A percentile compares a stretch with the other conserved stretches of the same genome.
phyloP scores from a whole-genome alignment of 225 moss, liverwort and hornwort species.

The Thuidium tamariscinum region DNA sequence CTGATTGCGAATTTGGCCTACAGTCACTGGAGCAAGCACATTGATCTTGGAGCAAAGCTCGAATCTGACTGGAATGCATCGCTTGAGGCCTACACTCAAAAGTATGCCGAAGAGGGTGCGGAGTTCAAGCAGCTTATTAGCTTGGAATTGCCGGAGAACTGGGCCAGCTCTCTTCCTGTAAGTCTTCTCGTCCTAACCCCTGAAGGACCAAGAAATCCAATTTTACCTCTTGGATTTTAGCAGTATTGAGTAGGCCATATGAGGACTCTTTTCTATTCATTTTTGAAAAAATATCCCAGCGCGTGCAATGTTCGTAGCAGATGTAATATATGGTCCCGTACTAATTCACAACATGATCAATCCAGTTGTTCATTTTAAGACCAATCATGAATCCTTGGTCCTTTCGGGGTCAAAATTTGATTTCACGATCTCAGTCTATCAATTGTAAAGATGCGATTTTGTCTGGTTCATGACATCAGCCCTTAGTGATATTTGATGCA shows the following conservation, averaged over 20 bases:
- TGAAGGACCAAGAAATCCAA: neutral
- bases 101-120: slow-evolving; percentile 68
- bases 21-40: slow-evolving; percentile 79
- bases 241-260: neutral
- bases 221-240: no score
- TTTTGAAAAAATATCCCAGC: neutral
- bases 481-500: neutral
- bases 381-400: neutral
- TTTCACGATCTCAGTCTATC: neutral
- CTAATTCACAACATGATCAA: no score
- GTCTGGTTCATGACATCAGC: neutral
- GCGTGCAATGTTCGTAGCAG: neutral
- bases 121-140: slow-evolving; percentile 81
- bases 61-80: slow-evolving; percentile 62
- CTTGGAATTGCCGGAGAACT: slow-evolving; percentile 42
- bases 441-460: no score
- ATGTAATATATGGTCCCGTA: neutral
- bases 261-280: neutral
- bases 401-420: neutral
- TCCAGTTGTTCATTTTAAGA: neutral
- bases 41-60: slow-evolving; percentile 36
- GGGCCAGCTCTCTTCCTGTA: slow-evolving; percentile 66
- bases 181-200: neutral
- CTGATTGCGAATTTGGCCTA: neutral
- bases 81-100: slow-evolving; percentile 50